Base-by-base conservation (phyloP, 2,329 filamentous ascomycete species). In the Trichoderma harzianum region DNA sequence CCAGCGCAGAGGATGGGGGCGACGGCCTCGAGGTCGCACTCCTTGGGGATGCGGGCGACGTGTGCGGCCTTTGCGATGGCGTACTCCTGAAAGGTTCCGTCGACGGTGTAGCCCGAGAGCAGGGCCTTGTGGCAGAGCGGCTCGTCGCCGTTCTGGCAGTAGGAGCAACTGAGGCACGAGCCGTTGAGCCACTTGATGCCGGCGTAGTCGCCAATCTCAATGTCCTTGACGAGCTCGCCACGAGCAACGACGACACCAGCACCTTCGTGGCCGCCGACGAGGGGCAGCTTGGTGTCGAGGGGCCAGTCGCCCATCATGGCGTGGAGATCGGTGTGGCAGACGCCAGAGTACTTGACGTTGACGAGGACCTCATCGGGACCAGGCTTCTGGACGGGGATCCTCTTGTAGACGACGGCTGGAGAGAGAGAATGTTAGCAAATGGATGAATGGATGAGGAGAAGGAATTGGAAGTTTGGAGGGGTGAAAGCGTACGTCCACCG, bases 121-220 rank as follows among this genome's bases (percentile, higher is more conserved):
- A 88, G 84, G 30, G 93, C 89, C 72, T 92, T 85, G 18, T 87
- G 82, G 84, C 95, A 98, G 7, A 97, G 90, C 3, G 93, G 91
- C 84, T 98, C 95, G 76, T 97, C 92, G 62, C 89, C 82, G 76
- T 90, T 87, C 79, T 92, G 90, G 85, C 95, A 98, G 87, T 93
- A 97, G 76, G 90, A 87, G 85, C 95, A 98, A 75, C 86, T 82
- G 74, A 97, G 86, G 83, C 95, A 98, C 61, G 92, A 91, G 74
- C 93, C 93, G 83, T 97, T 96, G 79, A 98, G 86, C 94, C 94
- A 98, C 86, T 94, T 97, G 82, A 98, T 89, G 80, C 95, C 95
- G 73, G 90, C 95, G 78, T 94, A 86, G 79, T 97, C 94, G 76
- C 95, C 95, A 77, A 97, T 86, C 80, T 94, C 84, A 73, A 97